Percentiles rank a stretch among this genome's conserved stretches.
Conservation (phyloP, 2,329 filamentous ascomycete species). For the Amylocarpus encephaloides region DNA sequence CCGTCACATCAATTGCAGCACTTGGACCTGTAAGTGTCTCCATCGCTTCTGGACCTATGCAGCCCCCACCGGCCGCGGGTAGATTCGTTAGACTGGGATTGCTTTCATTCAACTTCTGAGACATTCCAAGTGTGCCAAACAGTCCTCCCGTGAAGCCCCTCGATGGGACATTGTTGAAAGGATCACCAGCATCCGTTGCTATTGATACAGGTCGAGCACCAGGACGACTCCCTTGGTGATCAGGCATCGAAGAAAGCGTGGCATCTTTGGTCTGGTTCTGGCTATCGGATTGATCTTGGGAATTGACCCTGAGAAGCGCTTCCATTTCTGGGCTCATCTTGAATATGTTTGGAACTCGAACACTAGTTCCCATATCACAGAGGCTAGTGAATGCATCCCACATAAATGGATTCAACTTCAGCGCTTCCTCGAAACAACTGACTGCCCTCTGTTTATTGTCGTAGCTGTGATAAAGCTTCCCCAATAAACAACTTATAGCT, state of each 20-base stretch:
- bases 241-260: constrained; percentile 7
- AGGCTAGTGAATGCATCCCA: constrained; percentile 93
- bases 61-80: constrained; percentile 27
- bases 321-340: constrained; percentile 62
- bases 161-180: constrained; percentile 30
- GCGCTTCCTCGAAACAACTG: constrained; percentile 77
- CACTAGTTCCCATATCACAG: constrained; percentile 77
- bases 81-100: constrained; percentile 32
- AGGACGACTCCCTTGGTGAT: constrained; percentile 26
- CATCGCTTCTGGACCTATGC: constrained; percentile 45
- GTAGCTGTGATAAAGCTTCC: constrained; percentile 78
- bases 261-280: constrained; percentile 20
- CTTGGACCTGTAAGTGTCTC: constrained; percentile 56
- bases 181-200: constrained; percentile 28
- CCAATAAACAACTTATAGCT: constrained; percentile 74
- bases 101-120: constrained; percentile 32
- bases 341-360: constrained; percentile 83
- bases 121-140: constrained; percentile 28
- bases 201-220: constrained; percentile 19
- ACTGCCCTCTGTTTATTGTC: constrained; percentile 78
- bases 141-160: constrained; percentile 26
- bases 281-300: constrained; percentile 18
- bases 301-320: constrained; percentile 36
- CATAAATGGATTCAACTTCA: constrained; percentile 91
- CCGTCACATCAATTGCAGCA: constrained; percentile 33